A percentile compares a stretch with the other conserved stretches of the same genome.
These are phyloP conservation scores for Fonsecaea erecta DNA, from an alignment of 2,329 filamentous ascomycete species.

Conservation along the genomic window DNA sequence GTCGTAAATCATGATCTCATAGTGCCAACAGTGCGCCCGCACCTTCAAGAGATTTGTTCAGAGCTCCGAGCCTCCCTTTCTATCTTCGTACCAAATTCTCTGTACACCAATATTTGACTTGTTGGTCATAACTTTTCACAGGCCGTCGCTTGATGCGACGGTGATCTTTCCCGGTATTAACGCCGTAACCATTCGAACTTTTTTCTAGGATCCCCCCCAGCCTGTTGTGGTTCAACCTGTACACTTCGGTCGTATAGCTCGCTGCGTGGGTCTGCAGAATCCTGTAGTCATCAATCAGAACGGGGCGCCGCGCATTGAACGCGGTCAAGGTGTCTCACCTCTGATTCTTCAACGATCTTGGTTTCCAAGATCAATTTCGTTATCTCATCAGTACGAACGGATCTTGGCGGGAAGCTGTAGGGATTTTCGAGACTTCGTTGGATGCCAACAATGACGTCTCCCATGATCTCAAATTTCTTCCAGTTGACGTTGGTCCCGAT, in stretches of 20 bases:
- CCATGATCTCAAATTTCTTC: slow-evolving; percentile 97
- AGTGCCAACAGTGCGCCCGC: slow-evolving; percentile 4
- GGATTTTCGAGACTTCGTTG: slow-evolving; percentile 88
- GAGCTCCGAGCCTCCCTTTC: not conserved
- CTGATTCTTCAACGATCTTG: slow-evolving; percentile 81
- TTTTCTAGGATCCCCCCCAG: slow-evolving; percentile 45
- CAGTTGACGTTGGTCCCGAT: slow-evolving; percentile 85
- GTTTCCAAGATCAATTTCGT: slow-evolving; percentile 79
- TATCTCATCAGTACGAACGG: slow-evolving; percentile 63
- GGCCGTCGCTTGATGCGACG: slow-evolving; percentile 2
- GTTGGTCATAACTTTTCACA: slow-evolving; percentile 5
- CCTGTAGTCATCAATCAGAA: slow-evolving; percentile 46
- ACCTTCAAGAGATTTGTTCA: not conserved
- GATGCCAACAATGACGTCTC: slow-evolving; percentile 85
- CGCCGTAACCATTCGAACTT: slow-evolving; percentile 52
- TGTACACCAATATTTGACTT: slow-evolving; percentile 2
- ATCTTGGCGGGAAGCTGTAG: slow-evolving; percentile 67
- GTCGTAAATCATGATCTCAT: slow-evolving; percentile 18
- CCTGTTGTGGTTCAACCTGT: slow-evolving; percentile 53
- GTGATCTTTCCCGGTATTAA: slow-evolving; percentile 20
- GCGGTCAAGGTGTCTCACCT: slow-evolving; percentile 63
- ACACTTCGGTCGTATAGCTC: slow-evolving; percentile 62
- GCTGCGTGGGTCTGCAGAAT: slow-evolving; percentile 42
- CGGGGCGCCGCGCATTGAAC: not conserved
- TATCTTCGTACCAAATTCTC: slow-evolving; percentile 3